Evolutionary conservation across 306 rosid genomes (phyloP).

Genomic region (Glycine soja): DNA sequence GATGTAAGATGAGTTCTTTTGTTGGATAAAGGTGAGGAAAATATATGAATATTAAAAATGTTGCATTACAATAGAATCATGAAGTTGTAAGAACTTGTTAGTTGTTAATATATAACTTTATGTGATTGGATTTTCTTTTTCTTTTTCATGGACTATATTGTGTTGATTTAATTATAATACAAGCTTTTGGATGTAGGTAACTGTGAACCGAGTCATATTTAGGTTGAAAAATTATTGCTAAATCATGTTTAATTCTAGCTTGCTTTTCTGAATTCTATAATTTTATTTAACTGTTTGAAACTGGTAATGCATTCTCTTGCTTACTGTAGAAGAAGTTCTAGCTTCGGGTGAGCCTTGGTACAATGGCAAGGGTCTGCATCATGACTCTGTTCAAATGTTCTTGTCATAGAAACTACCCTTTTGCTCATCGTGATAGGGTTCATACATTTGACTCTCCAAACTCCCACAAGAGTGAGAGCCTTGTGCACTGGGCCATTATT

Average conservation of each 20-base stretch:
- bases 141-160: too few relatives aligned
- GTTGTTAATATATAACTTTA: too few relatives aligned
- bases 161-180: background rate
- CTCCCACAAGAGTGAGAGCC: too few relatives aligned
- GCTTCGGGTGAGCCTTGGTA: background rate
- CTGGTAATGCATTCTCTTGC: background rate
- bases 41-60: background rate
- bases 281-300: background rate
- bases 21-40: background rate
- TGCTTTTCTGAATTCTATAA: background rate
- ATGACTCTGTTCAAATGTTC: background rate
- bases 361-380: background rate
- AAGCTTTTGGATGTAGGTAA: background rate
- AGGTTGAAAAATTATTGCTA: background rate
- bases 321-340: background rate
- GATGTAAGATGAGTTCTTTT: background rate
- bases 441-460: too few relatives aligned
- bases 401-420: background rate
- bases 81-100: background rate
- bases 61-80: background rate
- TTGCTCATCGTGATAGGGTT: background rate
- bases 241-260: background rate
- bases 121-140: too few relatives aligned
- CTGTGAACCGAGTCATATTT: background rate
- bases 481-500: too few relatives aligned